Conservation (phyloP, 176 grass and related monocot species). For the Tillandsia fasciculata region DNA sequence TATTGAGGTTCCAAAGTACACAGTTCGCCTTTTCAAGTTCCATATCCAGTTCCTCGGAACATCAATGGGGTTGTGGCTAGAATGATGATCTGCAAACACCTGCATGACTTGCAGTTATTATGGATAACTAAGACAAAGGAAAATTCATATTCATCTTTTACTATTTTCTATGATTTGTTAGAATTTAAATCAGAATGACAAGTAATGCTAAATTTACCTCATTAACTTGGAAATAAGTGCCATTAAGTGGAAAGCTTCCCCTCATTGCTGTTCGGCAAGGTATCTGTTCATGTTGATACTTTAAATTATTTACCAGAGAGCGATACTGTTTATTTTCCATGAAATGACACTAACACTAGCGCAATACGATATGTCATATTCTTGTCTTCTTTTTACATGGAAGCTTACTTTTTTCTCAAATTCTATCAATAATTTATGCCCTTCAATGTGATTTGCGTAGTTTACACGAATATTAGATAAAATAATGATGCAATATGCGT, state of each 20-base stretch:
- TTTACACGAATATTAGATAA: too few species aligned
- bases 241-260: slow-evolving; percentile 95
- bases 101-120: slow-evolving; percentile 22
- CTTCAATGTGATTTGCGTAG: too few species aligned
- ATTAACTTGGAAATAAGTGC: slow-evolving; percentile 98
- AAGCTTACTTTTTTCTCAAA: too few species aligned
- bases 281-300: slow-evolving; percentile 39
- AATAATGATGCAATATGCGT: too few species aligned
- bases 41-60: slow-evolving; percentile 59
- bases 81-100: slow-evolving; percentile 91
- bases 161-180: slow-evolving; percentile 6
- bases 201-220: slow-evolving; percentile 43
- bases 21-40: slow-evolving; percentile 61
- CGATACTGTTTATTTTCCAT: too few species aligned
- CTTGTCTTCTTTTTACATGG: too few species aligned
- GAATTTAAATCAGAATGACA: background rate
- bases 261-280: slow-evolving; percentile 94
- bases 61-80: slow-evolving; percentile 56
- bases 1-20: slow-evolving; percentile 83
- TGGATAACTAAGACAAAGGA: background rate
- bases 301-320: background rate
- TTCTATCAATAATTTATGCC: too few species aligned
- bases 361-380: too few species aligned
- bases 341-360: too few species aligned
- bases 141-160: background rate